Evolutionary conservation across 306 rosid genomes (phyloP).

Genomic region (Gastrolobium villosum): DNA sequence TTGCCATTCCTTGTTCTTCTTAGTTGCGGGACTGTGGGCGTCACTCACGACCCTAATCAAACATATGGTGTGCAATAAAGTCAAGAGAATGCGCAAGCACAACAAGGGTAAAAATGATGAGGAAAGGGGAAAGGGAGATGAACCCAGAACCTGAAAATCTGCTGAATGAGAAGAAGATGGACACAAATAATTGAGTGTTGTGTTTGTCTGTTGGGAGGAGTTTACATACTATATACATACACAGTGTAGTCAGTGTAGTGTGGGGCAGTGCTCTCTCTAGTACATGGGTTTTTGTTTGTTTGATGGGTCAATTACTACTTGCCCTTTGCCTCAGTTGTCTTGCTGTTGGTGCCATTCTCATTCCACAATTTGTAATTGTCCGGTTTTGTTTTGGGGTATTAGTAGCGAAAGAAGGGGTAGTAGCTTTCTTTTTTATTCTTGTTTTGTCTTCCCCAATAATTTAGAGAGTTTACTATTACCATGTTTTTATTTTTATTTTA

Average conservation of each 20-base stretch:
- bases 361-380: slow-evolving; percentile 63
- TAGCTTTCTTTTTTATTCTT: slow-evolving; percentile 60
- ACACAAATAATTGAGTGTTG: too few relatives aligned
- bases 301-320: slow-evolving; percentile 62
- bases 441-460: slow-evolving; percentile 54
- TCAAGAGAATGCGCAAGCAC: too few relatives aligned
- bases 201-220: too few relatives aligned
- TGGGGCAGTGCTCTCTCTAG: slow-evolving; percentile 41
- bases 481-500: slow-evolving; percentile 23
- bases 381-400: slow-evolving; percentile 59
- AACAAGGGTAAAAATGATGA: too few relatives aligned
- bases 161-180: too few relatives aligned
- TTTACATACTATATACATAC: too few relatives aligned
- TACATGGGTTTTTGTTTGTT: slow-evolving; percentile 59
- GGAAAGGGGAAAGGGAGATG: too few relatives aligned
- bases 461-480: slow-evolving; percentile 46
- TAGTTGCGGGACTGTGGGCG: too few relatives aligned
- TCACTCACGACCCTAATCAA: too few relatives aligned
- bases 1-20: too few relatives aligned
- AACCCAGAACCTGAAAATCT: too few relatives aligned
- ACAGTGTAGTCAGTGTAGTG: slow-evolving; percentile 37
- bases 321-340: slow-evolving; percentile 37
- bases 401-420: slow-evolving; percentile 55
- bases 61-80: too few relatives aligned
- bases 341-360: slow-evolving; percentile 55